Conservation (phyloP, 2,329 filamentous ascomycete species). For the Nannizziopsis arthrosporioides region DNA sequence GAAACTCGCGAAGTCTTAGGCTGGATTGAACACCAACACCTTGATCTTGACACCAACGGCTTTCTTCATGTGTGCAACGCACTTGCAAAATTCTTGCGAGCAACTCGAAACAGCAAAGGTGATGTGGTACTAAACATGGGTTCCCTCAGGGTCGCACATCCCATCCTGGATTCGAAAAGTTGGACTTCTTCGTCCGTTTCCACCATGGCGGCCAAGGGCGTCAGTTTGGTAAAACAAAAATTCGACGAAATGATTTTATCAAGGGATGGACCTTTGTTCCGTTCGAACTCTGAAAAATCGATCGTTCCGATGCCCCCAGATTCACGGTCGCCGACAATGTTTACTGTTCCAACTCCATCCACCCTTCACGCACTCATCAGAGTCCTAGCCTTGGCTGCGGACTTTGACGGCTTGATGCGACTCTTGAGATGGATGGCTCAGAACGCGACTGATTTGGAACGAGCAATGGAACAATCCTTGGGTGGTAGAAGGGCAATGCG, state of each 20-base stretch:
- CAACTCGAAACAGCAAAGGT: conserved; percentile 9
- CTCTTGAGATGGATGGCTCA: conserved; percentile 35
- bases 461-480: conserved; percentile 25
- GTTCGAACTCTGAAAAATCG: not conserved
- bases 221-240: conserved; percentile 25
- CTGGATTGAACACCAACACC: conserved; percentile 24
- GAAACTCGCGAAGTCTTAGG: conserved; percentile 24
- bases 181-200: conserved; percentile 17
- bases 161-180: not conserved
- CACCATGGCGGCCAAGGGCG: conserved; percentile 23
- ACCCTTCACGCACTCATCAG: conserved; percentile 34
- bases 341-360: conserved; percentile 29
- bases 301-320: not conserved
- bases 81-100: conserved; percentile 3
- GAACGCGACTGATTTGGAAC: conserved; percentile 24
- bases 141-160: not conserved
- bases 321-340: conserved; percentile 21
- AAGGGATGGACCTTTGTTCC: conserved; percentile 16
- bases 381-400: conserved; percentile 30
- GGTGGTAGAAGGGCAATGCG: conserved; percentile 31
- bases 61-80: conserved; percentile 10
- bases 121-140: conserved; percentile 9
- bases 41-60: conserved; percentile 5
- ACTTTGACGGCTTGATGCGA: conserved; percentile 30
- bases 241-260: conserved; percentile 28